Base-by-base conservation (phyloP, 2,329 filamentous ascomycete genomes). In the Alternaria gaisen region DNA sequence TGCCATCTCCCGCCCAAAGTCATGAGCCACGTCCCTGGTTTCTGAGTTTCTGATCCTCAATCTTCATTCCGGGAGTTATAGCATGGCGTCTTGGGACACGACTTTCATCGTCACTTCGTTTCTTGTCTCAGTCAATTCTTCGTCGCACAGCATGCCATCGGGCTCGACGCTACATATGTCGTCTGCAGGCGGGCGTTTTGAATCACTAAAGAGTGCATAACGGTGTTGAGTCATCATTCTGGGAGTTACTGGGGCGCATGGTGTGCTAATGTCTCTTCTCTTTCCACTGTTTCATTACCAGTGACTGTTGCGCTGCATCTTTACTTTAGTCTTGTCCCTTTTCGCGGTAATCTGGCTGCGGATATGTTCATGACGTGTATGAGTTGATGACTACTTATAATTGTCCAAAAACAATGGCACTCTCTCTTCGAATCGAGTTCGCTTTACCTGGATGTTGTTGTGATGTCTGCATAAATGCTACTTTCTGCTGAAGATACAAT, bases 111-210 rank as follows among this genome's bases (percentile, higher is more conserved):
- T 60, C 60, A 40, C 40, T 60, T 66, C 58, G 61, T 43, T 58
- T 57, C 63, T 57, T 32, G 51, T 48, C 52, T 47, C 56, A 32
- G 60, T 56, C 56, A 58, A 46, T 53, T 65, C 51, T 58, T 65
- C 65, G 54, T 64, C 60, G 46, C 64, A 59, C 54, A 58, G 58
- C 53, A 65, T 61, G 56, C 57, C 52, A 32, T 51, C 47, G 20
- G 50, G 50, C 56, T 58, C 36, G 50, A 54, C 58, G 46, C 60
- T 62, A 64, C 56, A 70, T 58, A 63, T 57, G 53, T 59, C 55
- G 51, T 71, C 59, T 67, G 59, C 60, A 52, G 68, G 64, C 65
- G 56, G 72, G 72, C 69, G 69, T 73, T 73, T 66, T 60, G 66
- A 62, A 57, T 64, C 58, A 63, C 50, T 44, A 50, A 40, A 54